Evolutionary conservation across 805 yeast genomes (phyloP).

Genomic region (Starmerella etchellsii): DNA sequence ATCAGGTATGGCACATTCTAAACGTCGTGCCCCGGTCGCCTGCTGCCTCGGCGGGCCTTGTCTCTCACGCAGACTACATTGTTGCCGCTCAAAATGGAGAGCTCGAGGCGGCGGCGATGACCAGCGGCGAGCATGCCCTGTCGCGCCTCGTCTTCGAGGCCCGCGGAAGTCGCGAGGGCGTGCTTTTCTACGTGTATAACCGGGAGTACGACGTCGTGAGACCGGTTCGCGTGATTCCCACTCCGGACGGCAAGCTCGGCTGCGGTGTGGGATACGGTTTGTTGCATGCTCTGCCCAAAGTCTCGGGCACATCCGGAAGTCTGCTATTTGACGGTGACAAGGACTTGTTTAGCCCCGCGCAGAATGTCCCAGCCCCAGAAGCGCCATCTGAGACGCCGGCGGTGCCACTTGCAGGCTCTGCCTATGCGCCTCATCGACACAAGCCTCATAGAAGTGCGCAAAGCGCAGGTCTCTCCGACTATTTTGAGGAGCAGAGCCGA

Average conservation of each 20-base stretch:
- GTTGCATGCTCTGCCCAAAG: constrained; percentile 72
- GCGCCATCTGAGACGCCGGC: too few species aligned
- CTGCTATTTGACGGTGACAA: constrained; percentile 18
- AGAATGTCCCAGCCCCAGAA: too few species aligned
- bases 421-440: background rate
- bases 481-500: constrained; percentile 22
- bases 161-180: constrained; percentile 30
- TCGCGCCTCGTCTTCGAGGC: constrained; percentile 45
- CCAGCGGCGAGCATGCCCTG: constrained; percentile 44
- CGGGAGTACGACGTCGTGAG: constrained; percentile 76
- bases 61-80: constrained; percentile 77
- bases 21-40: constrained; percentile 64
- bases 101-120: constrained; percentile 31
- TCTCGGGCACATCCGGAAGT: constrained; percentile 22
- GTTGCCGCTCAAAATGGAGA: constrained; percentile 81
- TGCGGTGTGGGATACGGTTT: constrained; percentile 93
- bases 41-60: constrained; percentile 67
- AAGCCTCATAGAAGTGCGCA: background rate
- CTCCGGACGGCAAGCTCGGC: constrained; percentile 76
- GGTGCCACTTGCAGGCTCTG: background rate
- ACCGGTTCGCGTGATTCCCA: constrained; percentile 69
- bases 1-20: constrained; percentile 78
- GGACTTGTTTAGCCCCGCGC: too few species aligned
- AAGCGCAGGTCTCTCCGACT: constrained; percentile 12
- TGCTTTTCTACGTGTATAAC: constrained; percentile 59